Percentiles rank a stretch among this genome's conserved stretches.
Evolutionary conservation across 2,329 filamentous ascomycete genomes (phyloP).

Genomic region (Ceratocystis harringtonii): DNA sequence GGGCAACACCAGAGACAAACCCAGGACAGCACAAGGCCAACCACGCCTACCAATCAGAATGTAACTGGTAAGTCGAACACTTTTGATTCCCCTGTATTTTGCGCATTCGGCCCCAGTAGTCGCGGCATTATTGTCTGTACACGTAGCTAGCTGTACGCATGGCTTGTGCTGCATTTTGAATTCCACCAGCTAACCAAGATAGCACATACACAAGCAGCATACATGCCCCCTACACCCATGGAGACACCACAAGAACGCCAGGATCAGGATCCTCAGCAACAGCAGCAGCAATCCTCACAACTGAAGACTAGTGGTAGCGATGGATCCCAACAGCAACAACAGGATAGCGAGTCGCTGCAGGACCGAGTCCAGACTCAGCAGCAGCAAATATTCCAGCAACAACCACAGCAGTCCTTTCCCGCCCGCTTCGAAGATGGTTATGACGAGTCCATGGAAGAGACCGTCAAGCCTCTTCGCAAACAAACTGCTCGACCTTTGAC

Average conservation of each 20-base stretch:
- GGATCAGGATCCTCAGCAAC: constrained; percentile 9
- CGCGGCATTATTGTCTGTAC: not conserved
- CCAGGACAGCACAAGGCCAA: not conserved
- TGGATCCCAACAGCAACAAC: constrained; percentile 19
- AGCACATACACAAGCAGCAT: constrained; percentile 29
- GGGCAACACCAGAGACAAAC: constrained; percentile 1
- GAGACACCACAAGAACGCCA: constrained; percentile 37
- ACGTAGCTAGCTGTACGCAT: not conserved
- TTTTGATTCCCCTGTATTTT: not conserved
- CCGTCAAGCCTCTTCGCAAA: constrained; percentile 39
- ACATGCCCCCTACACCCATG: constrained; percentile 52
- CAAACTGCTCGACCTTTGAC: constrained; percentile 33
- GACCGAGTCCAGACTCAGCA: constrained; percentile 22
- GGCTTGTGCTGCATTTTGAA: constrained; percentile 1
- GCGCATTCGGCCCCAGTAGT: not conserved
- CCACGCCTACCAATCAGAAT: constrained; percentile 30
- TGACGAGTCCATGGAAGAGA: constrained; percentile 53
- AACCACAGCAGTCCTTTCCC: constrained; percentile 28
- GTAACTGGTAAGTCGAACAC: constrained; percentile 36
- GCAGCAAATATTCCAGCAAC: not conserved
- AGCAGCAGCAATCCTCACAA: constrained; percentile 18
- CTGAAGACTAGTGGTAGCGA: constrained; percentile 26
- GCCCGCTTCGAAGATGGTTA: constrained; percentile 44
- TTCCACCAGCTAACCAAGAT: not conserved
- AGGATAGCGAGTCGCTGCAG: constrained; percentile 23